phyloP scores from a whole-genome alignment of 805 yeast genomes.

The Ogataea thermomethanolica region DNA sequence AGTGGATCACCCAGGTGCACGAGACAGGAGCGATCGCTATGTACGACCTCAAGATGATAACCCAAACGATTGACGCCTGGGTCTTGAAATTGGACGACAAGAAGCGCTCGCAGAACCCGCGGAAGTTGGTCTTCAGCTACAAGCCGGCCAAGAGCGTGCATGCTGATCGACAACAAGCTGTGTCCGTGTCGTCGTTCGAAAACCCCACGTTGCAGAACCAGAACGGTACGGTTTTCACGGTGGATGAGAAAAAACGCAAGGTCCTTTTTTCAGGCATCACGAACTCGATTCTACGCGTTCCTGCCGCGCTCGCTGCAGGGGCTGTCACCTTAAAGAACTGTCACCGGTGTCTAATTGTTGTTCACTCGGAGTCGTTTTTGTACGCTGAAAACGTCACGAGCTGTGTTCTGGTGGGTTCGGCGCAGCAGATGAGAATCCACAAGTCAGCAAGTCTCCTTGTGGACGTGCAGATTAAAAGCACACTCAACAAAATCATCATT shows the following conservation, averaged over 20 bases:
- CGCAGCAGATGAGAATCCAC: conserved; percentile 31
- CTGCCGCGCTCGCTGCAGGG: conserved; percentile 8
- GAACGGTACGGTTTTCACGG: not conserved
- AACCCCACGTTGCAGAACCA: conserved; percentile 11
- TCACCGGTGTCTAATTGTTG: conserved; percentile 12
- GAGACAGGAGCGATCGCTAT: conserved; percentile 19
- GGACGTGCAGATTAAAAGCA: conserved; percentile 12
- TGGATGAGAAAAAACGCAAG: not conserved
- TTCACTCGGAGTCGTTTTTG: conserved; percentile 21
- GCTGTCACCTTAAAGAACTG: conserved; percentile 23
- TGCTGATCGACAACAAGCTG: not conserved
- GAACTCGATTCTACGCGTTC: conserved; percentile 13
- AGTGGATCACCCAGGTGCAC: conserved; percentile 17
- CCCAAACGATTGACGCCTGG: conserved; percentile 18
- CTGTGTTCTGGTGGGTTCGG: conserved; percentile 17
- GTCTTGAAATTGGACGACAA: conserved; percentile 20
- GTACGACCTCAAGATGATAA: conserved; percentile 25
- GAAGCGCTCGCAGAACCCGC: conserved; percentile 14
- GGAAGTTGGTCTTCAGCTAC: conserved; percentile 22
- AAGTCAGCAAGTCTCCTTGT: conserved; percentile 10
- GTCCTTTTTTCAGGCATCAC: conserved; percentile 12
- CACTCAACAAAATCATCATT: conserved; percentile 23
- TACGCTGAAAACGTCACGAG: conserved; percentile 15
- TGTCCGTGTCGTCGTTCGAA: not conserved
- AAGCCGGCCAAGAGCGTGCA: conserved; percentile 10